Evolutionary conservation across 2,329 filamentous ascomycete genomes (phyloP).

Genomic region (Colletotrichum sidae): DNA sequence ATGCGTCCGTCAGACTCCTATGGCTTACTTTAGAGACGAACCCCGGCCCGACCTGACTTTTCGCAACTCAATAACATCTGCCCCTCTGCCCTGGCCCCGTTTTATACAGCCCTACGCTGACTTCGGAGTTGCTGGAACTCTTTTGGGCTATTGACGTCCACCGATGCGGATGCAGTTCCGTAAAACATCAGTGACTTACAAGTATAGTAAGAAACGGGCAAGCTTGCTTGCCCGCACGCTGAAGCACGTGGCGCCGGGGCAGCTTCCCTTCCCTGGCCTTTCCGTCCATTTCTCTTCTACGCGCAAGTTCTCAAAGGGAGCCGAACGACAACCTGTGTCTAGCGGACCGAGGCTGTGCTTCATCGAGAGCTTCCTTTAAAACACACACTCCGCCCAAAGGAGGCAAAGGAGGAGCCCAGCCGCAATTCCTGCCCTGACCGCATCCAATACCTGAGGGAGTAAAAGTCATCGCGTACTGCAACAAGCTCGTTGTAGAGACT

Average conservation of each 20-base stretch:
- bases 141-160: no score
- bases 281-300: background rate
- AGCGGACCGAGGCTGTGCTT: constrained; percentile 22
- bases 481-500: background rate
- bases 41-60: background rate
- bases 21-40: constrained; percentile 15
- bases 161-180: no score
- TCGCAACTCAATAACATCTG: background rate
- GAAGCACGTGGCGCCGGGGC: constrained; percentile 25
- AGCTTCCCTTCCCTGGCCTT: constrained; percentile 1
- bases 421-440: constrained; percentile 6
- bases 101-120: constrained; percentile 29
- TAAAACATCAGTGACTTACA: no score
- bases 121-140: background rate
- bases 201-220: no score
- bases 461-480: background rate
- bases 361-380: constrained; percentile 22
- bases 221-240: background rate
- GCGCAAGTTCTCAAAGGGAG: constrained; percentile 5
- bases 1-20: constrained; percentile 22
- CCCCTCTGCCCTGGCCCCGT: background rate
- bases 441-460: background rate
- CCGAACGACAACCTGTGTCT: background rate
- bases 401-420: constrained; percentile 13
- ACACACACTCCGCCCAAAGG: background rate